A percentile compares a stretch with the other conserved stretches of the same genome.
Evolutionary conservation across 192 early-diverging fungal species (phyloP).

Genomic region (Cladochytrium replicatum): DNA sequence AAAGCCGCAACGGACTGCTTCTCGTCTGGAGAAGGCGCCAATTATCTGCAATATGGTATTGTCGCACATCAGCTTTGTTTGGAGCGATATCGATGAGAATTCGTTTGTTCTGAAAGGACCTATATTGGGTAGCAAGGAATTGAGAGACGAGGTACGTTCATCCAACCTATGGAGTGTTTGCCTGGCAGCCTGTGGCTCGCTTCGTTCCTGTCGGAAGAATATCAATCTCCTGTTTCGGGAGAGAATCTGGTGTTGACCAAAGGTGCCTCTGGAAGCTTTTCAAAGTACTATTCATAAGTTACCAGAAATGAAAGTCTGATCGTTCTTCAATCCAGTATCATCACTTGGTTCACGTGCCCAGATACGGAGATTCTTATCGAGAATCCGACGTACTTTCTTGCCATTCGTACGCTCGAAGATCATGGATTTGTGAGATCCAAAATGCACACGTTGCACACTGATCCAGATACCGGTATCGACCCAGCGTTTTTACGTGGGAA

Average conservation of each 20-base stretch:
- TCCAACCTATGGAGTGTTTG: not conserved
- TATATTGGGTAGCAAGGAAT: too few species aligned
- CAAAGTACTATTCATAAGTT: conserved; percentile 15
- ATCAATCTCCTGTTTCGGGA: conserved; percentile 6
- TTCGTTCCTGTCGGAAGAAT: conserved; percentile 20
- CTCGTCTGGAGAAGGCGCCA: conserved; percentile 8
- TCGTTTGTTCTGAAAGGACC: too few species aligned
- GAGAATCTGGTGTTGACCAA: conserved; percentile 17
- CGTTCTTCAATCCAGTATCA: conserved; percentile 11
- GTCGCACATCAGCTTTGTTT: too few species aligned
- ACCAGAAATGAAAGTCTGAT: not conserved
- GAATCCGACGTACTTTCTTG: conserved; percentile 41
- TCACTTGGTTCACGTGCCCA: conserved; percentile 22
- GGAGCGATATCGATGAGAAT: too few species aligned
- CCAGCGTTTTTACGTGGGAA: too few species aligned
- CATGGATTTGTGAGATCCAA: too few species aligned
- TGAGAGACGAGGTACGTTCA: conserved; percentile 3
- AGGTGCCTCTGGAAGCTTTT: conserved; percentile 34
- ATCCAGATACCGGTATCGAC: too few species aligned
- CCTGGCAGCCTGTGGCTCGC: conserved; percentile 9
- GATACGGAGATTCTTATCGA: conserved; percentile 27
- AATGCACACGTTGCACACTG: too few species aligned
- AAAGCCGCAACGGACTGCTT: conserved; percentile 3
- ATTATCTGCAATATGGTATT: conserved; percentile 37
- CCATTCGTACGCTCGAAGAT: conserved; percentile 26